Percentiles rank a stretch among this genome's conserved stretches.
Evolutionary conservation across 139 green algal species (phyloP).

Genomic region (Coelastrella sp.): DNA sequence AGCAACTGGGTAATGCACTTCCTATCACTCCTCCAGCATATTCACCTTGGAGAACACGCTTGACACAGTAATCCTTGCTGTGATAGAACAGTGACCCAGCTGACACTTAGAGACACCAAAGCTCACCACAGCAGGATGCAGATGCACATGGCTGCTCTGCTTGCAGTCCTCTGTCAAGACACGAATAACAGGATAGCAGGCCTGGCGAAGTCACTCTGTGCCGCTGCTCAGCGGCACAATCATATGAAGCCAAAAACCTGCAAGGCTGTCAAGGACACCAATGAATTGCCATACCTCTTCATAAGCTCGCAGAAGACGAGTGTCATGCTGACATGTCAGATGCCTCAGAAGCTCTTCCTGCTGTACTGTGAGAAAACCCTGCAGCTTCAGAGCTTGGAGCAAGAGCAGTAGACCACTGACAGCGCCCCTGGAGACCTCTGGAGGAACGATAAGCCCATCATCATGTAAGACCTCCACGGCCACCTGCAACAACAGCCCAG

Average conservation of each 20-base stretch:
- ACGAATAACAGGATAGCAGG: too few species aligned
- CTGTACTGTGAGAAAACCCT: slow-evolving; percentile 49
- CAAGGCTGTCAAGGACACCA: too few species aligned
- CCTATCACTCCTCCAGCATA: too few species aligned
- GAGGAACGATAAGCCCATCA: slow-evolving; percentile 30
- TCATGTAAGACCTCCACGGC: slow-evolving; percentile 1
- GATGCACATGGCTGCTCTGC: neutral
- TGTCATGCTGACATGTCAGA: slow-evolving; percentile 58
- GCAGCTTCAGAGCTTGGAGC: slow-evolving; percentile 48
- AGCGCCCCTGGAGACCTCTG: neutral
- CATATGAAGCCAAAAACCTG: too few species aligned
- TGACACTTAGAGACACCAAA: too few species aligned
- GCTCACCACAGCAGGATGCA: too few species aligned
- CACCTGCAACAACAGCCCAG: neutral
- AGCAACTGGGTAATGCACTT: too few species aligned
- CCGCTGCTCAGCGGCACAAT: neutral
- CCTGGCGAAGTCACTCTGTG: too few species aligned
- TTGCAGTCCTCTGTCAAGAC: too few species aligned
- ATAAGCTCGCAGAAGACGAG: slow-evolving; percentile 44
- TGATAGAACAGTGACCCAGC: too few species aligned
- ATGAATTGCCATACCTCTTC: neutral
- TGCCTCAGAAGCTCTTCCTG: slow-evolving; percentile 54
- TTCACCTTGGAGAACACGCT: too few species aligned
- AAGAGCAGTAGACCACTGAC: slow-evolving; percentile 57
- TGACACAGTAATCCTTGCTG: too few species aligned